Conservation (phyloP, 768 basidiomycete species). For the Mycena haematopus region DNA sequence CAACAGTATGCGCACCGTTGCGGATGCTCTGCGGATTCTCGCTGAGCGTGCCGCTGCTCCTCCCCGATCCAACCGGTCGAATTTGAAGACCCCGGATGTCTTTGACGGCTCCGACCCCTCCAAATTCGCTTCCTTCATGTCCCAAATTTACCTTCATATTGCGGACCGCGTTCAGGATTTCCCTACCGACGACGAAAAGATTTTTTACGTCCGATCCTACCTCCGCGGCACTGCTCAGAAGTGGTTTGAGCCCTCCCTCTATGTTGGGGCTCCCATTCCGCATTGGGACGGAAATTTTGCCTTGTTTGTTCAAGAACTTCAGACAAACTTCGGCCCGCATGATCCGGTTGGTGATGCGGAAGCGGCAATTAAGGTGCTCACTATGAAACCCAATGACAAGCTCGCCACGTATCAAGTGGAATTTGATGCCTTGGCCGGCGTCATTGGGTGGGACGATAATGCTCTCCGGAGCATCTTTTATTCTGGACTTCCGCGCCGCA, state of each 20-base stretch:
- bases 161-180: too few species aligned
- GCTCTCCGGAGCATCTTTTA: too few species aligned
- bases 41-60: too few species aligned
- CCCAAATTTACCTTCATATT: too few species aligned
- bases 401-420: conserved; percentile 13
- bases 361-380: background rate
- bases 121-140: too few species aligned
- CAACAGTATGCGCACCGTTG: too few species aligned
- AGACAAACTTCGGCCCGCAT: conserved; percentile 1
- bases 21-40: too few species aligned
- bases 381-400: conserved; percentile 3
- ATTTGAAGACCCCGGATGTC: too few species aligned
- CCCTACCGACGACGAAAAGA: conserved; percentile 5
- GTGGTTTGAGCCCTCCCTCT: background rate
- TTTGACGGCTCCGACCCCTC: too few species aligned
- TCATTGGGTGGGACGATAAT: conserved; percentile 16
- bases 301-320: background rate
- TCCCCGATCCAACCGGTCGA: too few species aligned
- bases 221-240: background rate
- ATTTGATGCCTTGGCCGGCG: conserved; percentile 19
- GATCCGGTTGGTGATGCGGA: conserved; percentile 14
- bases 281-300: too few species aligned
- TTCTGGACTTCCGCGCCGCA: too few species aligned
- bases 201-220: background rate
- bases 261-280: background rate